These are phyloP conservation scores for Clonostachys sp. DNA, from an alignment of 2,329 filamentous ascomycete species.

Conservation along the genomic window DNA sequence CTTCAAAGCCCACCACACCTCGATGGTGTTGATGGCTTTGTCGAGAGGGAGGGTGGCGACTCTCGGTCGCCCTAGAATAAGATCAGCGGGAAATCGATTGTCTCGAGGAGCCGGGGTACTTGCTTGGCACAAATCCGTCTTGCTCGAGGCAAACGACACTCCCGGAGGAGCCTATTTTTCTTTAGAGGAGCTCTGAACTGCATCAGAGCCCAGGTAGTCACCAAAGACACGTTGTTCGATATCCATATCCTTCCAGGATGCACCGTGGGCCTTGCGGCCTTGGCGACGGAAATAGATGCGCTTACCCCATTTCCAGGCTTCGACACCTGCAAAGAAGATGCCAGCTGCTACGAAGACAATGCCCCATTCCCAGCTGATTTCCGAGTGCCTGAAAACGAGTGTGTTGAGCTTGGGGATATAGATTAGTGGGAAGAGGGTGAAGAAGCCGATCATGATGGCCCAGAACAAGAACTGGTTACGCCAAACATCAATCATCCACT, in stretches of 20 bases:
- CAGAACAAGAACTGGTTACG: constrained; percentile 69
- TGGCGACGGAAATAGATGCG: constrained; percentile 30
- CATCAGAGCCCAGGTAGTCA: constrained; percentile 19
- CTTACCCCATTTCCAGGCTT: constrained; percentile 57
- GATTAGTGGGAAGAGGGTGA: constrained; percentile 43
- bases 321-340: constrained; percentile 54
- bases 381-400: constrained; percentile 55
- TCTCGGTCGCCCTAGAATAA: no score
- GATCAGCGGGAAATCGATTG: no score
- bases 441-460: constrained; percentile 45
- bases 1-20: no score
- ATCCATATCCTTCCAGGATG: constrained; percentile 28
- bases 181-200: no score
- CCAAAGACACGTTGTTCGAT: constrained; percentile 32
- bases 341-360: constrained; percentile 49
- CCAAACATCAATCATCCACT: constrained; percentile 67
- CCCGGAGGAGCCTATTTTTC: no score
- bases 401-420: constrained; percentile 59
- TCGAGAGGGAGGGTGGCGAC: no score
- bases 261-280: constrained; percentile 12
- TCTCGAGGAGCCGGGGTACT: no score
- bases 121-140: no score
- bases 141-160: no score
- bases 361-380: constrained; percentile 60
- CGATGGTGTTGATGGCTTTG: no score